phyloP scores from a whole-genome alignment of 306 rosid genomes.

The Pterocarpus santalinus region DNA sequence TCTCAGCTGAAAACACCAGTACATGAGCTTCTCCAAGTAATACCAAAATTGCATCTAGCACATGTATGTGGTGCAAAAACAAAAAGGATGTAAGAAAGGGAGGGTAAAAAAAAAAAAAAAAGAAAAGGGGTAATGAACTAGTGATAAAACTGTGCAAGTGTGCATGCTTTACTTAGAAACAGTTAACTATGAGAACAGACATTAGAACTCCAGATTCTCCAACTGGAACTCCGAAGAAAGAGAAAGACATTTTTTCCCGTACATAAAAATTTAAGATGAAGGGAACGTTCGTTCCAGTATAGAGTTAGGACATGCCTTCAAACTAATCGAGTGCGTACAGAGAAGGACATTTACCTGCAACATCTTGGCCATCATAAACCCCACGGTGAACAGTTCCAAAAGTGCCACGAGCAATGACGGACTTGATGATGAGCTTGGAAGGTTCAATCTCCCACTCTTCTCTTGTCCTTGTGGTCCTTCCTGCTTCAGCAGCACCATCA shows the following conservation, averaged over 20 bases:
- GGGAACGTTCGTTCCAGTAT: too few species aligned
- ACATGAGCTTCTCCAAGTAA: constrained; percentile 41
- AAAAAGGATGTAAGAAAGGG: constrained; percentile 34
- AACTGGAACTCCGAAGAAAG: neutral
- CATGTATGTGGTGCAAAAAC: constrained; percentile 17
- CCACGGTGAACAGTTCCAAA: constrained; percentile 99
- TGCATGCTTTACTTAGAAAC: constrained; percentile 20
- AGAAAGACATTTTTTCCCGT: neutral
- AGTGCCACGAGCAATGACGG: constrained; percentile 93
- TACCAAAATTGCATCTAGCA: constrained; percentile 31
- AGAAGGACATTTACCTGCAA: constrained; percentile 69
- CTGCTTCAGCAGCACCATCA: constrained; percentile 52
- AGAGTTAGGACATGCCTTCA: too few species aligned
- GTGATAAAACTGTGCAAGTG: constrained; percentile 14
- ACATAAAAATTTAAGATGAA: too few species aligned
- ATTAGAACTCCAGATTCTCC: constrained; percentile 12
- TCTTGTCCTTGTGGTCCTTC: constrained; percentile 59
- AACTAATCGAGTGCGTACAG: too few species aligned
- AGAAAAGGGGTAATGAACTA: neutral
- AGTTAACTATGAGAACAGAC: constrained; percentile 31
- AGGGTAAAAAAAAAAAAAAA: neutral
- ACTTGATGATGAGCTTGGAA: constrained; percentile 80
- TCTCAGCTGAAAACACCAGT: constrained; percentile 21
- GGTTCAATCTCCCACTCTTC: constrained; percentile 99
- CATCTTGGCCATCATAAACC: constrained; percentile 89